Conservation (phyloP, 202 grass and related monocot genomes). For the Setaria viridis region DNA sequence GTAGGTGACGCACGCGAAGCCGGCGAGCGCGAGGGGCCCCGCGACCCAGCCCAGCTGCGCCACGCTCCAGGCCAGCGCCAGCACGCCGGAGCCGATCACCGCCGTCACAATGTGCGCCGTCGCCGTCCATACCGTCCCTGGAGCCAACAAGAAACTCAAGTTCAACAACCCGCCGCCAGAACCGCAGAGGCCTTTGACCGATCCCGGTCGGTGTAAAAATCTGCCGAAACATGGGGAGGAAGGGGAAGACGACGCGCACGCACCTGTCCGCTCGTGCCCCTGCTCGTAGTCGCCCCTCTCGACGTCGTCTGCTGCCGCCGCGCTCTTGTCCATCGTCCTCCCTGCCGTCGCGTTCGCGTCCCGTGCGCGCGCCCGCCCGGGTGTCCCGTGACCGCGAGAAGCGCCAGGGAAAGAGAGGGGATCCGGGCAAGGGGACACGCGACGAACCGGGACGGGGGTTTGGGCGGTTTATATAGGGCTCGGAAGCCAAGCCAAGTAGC, state of each 20-base stretch:
- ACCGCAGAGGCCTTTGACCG: neutral
- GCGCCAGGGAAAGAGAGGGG: constrained; percentile 10
- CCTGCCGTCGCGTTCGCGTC: too few species aligned
- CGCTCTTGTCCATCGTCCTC: constrained; percentile 54
- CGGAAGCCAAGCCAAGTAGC: neutral
- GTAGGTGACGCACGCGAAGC: constrained; percentile 84
- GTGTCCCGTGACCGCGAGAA: constrained; percentile 35
- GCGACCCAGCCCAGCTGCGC: constrained; percentile 89
- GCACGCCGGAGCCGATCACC: constrained; percentile 94
- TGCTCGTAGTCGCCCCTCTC: constrained; percentile 66
- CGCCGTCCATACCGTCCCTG: constrained; percentile 89
- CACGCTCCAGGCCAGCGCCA: constrained; percentile 92
- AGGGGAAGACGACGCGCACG: neutral
- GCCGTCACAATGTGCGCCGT: constrained; percentile 90
- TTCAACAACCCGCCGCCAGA: neutral
- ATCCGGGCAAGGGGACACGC: neutral
- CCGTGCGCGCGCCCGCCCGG: constrained; percentile 3
- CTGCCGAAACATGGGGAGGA: neutral
- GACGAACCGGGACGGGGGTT: constrained; percentile 25
- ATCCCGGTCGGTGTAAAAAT: neutral
- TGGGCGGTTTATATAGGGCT: constrained; percentile 42
- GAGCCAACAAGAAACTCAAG: neutral
- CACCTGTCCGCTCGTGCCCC: constrained; percentile 75
- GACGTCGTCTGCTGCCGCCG: constrained; percentile 49
- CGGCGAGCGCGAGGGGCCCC: constrained; percentile 67